Evolutionary conservation across 495 filamentous ascomycete species (phyloP), one percentile per base, ranked within the genome.

Genomic region (Aspergillus campestris): DNA sequence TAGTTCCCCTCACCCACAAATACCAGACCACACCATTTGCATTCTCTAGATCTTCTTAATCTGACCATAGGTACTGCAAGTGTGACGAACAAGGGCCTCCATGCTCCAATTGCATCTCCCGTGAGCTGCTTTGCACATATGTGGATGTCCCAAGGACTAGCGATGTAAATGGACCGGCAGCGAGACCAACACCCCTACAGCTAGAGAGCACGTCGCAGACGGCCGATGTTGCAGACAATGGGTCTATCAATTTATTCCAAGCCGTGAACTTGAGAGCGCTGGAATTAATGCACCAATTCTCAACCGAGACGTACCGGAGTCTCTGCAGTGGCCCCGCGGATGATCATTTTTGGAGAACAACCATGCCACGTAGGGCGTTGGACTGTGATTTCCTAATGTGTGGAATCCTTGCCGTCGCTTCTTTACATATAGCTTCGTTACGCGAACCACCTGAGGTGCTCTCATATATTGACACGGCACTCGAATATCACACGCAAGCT

Each of bases 301-400:
- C 64, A 27, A 71, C 68, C 0, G 62, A 65, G 13, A 71, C 66
- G 0, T 71, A 58, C 18, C 47, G 52, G 31, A 70, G 61, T 30
- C 51, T 68, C 8, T 62, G 59, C 43, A 61, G 55, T 8, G 38
- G 55, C 8, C 27, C 57, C 1, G 47, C 59, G 1, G 60, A 61
- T 37, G 52, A 54, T 28, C 45, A 63, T 27, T 51, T 52, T 8
- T 71, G 67, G 67, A 61, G 67, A 40, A 51, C 58, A 8, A 56
- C 67, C 41, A 61, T 79, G 15, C 74, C 75, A 4, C 65, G 66
- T 8, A 56, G 71, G 34, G 78, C 71, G 3, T 57, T 80, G 1
- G 42, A 53, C 15, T 67, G 74, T 50, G 68, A 73, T 42, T 80
- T 76, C 50, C 62, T 80, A 15, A 73, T 80, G 68, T 68, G 71